Conservation (phyloP, 352 stramenopile species). For the Blastocystis sp. region DNA sequence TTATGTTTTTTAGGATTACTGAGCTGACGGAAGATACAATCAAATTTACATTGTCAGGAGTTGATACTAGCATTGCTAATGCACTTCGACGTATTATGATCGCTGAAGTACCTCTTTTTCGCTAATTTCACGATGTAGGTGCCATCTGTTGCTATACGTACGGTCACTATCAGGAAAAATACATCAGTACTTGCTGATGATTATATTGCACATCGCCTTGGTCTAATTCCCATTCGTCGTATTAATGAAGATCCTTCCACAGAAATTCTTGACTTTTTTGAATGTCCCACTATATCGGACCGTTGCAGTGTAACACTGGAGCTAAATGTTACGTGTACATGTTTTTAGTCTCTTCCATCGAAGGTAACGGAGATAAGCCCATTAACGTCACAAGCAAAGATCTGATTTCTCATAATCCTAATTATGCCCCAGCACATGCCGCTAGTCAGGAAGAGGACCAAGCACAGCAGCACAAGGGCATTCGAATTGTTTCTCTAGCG, state of each 20-base stretch:
- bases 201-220: conserved; percentile 56
- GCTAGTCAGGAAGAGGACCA: not conserved
- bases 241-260: conserved; percentile 30
- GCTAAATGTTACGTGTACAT: not conserved
- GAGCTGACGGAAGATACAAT: conserved; percentile 47
- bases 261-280: conserved; percentile 32
- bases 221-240: conserved; percentile 55
- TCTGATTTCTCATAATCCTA: conserved; percentile 12
- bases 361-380: conserved; percentile 15
- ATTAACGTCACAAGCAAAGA: conserved; percentile 57
- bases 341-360: not conserved
- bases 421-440: conserved; percentile 33
- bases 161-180: conserved; percentile 48
- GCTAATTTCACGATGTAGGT: not conserved
- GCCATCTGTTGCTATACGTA: conserved; percentile 48
- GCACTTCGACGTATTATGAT: conserved; percentile 56
- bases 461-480: not conserved
- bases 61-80: conserved; percentile 53
- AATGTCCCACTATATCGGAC: not conserved
- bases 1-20: conserved; percentile 30
- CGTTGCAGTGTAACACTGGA: not conserved
- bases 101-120: not conserved
- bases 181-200: conserved; percentile 53
- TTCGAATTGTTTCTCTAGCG: conserved; percentile 43
- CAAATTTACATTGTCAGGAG: conserved; percentile 39